Evolutionary conservation across 2,329 filamentous ascomycete genomes (phyloP), one percentile per base, ranked within the genome.

Genomic region (Acrodontium crateriforme): DNA sequence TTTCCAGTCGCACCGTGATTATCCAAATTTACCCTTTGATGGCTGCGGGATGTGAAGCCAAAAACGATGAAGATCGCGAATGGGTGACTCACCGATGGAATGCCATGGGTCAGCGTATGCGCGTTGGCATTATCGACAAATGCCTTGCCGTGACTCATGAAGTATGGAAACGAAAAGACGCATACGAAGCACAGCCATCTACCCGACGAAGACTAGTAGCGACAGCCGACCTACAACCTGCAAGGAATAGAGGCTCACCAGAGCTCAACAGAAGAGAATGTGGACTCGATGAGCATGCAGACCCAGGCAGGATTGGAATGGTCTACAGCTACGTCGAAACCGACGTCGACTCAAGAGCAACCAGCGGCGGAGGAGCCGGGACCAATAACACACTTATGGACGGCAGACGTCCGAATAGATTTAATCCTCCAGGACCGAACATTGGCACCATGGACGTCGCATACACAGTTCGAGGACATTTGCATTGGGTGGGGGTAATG

Each of bases 401-500:
- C 15, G 8, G 26, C 16, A 19, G 13, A 8, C 10, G n/a, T 12
- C 20, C 20, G 5, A 12, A 22, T 22, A 10, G 20, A 10, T n/a
- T n/a, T n/a, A n/a, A n/a, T n/a, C n/a, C n/a, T n/a, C n/a, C n/a
- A n/a, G n/a, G n/a, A n/a, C n/a, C n/a, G n/a, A 13, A n/a, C n/a
- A 20, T 29, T 13, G 27, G 55, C 33, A 55, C 60, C 22, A 58
- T 71, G 35, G 67, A 74, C 34, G 58, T 58, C 29, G 69, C 74
- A 27, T 65, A 70, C 43, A 77, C 72, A 3, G 71, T 79, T n/a
- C 63, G 69, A 37, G 74, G 75, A 3, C 60, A 60, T 24, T 52
- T 76, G 43, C 75, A 80, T 51, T 80, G 75, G 75, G 58, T 77
- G 6, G 70, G 73, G 19, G 72, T 80, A 22, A 79, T 79, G 75